Evolutionary conservation across 2,329 filamentous ascomycete genomes (phyloP).

Genomic region (Pyricularia grisea): DNA sequence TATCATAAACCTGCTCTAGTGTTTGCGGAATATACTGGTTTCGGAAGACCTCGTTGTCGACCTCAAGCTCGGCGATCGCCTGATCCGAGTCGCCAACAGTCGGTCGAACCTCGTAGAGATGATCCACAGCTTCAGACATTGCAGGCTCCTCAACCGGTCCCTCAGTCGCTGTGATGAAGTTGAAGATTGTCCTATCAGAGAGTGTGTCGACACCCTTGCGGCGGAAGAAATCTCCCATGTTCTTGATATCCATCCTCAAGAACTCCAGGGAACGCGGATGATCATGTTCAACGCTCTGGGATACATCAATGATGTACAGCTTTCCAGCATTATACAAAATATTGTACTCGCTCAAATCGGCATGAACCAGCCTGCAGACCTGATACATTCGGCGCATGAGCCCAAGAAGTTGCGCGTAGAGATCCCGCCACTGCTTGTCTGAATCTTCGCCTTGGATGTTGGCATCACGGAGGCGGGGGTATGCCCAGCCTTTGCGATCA

Average conservation of each 20-base stretch:
- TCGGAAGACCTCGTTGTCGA: constrained; percentile 87
- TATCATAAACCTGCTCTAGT: constrained; percentile 90
- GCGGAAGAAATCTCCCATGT: constrained; percentile 86
- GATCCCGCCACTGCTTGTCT: constrained; percentile 61
- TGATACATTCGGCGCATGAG: constrained; percentile 94
- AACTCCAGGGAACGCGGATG: constrained; percentile 91
- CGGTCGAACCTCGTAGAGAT: constrained; percentile 51
- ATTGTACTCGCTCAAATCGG: constrained; percentile 97
- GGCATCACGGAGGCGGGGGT: constrained; percentile 83
- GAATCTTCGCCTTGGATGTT: constrained; percentile 56
- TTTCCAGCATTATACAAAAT: constrained; percentile 76
- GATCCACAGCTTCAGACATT: constrained; percentile 45
- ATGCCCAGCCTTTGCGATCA: constrained; percentile 76
- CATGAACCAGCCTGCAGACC: constrained; percentile 83
- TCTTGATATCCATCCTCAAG: constrained; percentile 97
- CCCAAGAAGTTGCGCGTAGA: constrained; percentile 77
- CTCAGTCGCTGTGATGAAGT: constrained; percentile 62
- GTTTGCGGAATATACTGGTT: constrained; percentile 96
- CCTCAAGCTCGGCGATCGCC: constrained; percentile 49
- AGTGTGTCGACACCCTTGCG: constrained; percentile 76
- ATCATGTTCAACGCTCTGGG: constrained; percentile 93
- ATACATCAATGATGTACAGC: constrained; percentile 94
- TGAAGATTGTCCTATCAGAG: constrained; percentile 69
- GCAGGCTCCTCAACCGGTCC: constrained; percentile 51
- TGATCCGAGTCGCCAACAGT: constrained; percentile 23